phyloP scores from a whole-genome alignment of 2,329 filamentous ascomycete genomes.

The Apiospora malaysiana region DNA sequence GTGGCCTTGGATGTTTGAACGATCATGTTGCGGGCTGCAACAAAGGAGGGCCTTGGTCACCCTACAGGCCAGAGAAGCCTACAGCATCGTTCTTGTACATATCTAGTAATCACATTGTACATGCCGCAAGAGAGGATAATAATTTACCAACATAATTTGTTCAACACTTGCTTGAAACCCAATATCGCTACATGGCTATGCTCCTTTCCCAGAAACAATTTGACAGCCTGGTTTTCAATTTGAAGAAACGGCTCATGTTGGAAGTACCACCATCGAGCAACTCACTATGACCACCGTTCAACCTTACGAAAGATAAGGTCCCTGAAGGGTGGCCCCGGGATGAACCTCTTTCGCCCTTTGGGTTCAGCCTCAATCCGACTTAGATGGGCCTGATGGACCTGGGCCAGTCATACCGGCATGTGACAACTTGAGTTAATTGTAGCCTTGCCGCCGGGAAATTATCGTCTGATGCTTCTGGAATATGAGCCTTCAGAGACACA shows the following conservation, averaged over 20 bases:
- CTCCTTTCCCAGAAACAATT: too few species aligned
- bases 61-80: neutral
- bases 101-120: neutral
- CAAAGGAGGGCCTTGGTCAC: neutral
- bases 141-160: neutral
- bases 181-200: neutral
- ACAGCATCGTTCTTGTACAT: neutral
- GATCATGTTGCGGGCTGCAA: neutral
- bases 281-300: neutral
- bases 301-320: neutral
- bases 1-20: neutral
- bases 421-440: slow-evolving; percentile 1
- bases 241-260: neutral
- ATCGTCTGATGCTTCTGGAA: neutral
- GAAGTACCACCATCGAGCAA: neutral
- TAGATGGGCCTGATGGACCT: neutral
- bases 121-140: neutral
- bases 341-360: neutral
- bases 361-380: neutral
- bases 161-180: neutral
- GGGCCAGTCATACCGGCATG: slow-evolving; percentile 11
- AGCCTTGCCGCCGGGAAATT: neutral
- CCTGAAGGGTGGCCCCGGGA: neutral
- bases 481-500: neutral
- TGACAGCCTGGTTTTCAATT: too few species aligned